Evolutionary conservation across 2,329 filamentous ascomycete genomes (phyloP).

Genomic region (Cylindrodendrum hubeiense): DNA sequence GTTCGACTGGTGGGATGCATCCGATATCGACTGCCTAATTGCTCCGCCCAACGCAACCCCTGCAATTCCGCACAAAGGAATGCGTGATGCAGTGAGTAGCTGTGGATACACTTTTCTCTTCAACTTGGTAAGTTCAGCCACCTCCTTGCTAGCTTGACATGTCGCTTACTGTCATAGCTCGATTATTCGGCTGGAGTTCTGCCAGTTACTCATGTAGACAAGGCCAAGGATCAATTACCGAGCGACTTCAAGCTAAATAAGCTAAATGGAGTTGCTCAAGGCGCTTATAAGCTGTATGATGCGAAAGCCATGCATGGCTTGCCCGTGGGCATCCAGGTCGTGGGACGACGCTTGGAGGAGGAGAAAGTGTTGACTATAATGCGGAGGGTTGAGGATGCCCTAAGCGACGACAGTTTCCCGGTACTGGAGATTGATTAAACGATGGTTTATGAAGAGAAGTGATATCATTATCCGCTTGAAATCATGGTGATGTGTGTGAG

Average conservation of each 20-base stretch:
- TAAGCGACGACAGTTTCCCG: constrained; percentile 69
- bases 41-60: constrained; percentile 92
- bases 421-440: constrained; percentile 61
- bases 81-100: constrained; percentile 85
- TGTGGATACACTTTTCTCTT: constrained; percentile 96
- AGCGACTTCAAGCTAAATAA: constrained; percentile 69
- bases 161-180: constrained; percentile 62
- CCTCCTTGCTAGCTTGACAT: too few species aligned
- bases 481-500: background rate
- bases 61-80: constrained; percentile 86
- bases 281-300: constrained; percentile 90
- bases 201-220: constrained; percentile 88
- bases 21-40: constrained; percentile 81
- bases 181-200: constrained; percentile 89
- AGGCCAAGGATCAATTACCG: constrained; percentile 74
- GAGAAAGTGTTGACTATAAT: constrained; percentile 89
- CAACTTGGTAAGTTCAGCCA: constrained; percentile 74
- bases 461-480: background rate
- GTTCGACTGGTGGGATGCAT: constrained; percentile 87
- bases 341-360: constrained; percentile 84
- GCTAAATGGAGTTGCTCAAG: constrained; percentile 83
- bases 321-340: constrained; percentile 87
- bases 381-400: constrained; percentile 80
- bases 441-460: background rate
- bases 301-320: constrained; percentile 86